phyloP scores from a whole-genome alignment of 768 basidiomycete species.

The Pholiota conissans region DNA sequence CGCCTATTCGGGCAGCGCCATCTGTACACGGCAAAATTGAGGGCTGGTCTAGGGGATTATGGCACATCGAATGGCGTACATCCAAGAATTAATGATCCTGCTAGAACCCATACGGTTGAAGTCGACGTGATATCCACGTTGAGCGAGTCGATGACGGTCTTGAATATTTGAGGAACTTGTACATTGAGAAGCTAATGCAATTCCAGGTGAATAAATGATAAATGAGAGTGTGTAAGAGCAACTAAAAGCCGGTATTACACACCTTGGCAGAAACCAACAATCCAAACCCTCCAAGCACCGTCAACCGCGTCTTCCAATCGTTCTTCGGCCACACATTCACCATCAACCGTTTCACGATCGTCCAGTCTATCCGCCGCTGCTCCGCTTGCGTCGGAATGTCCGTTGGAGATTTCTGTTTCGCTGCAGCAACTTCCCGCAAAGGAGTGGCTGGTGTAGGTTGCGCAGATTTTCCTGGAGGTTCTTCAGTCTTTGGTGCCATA shows the following conservation, averaged over 20 bases:
- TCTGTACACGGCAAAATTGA: constrained; percentile 47
- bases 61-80: constrained; percentile 55
- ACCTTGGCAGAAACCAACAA: constrained; percentile 13
- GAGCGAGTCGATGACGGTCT: constrained; percentile 83
- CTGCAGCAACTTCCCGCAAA: background rate
- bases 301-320: constrained; percentile 78
- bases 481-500: constrained; percentile 5
- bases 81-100: constrained; percentile 86
- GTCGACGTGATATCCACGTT: constrained; percentile 76
- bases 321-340: constrained; percentile 91
- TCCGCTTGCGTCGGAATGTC: constrained; percentile 35
- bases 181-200: constrained; percentile 80
- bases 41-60: background rate
- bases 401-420: background rate
- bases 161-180: constrained; percentile 97
- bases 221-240: background rate
- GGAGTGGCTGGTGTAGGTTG: background rate
- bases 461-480: background rate
- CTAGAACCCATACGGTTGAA: constrained; percentile 88
- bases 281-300: constrained; percentile 81
- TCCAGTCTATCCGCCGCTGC: constrained; percentile 82
- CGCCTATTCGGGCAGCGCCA: constrained; percentile 85
- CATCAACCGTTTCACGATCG: constrained; percentile 78
- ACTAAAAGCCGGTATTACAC: background rate
- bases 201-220: background rate